Evolutionary conservation across 768 basidiomycete genomes (phyloP).

Genomic region (Rhodotorula kratochvilovae): DNA sequence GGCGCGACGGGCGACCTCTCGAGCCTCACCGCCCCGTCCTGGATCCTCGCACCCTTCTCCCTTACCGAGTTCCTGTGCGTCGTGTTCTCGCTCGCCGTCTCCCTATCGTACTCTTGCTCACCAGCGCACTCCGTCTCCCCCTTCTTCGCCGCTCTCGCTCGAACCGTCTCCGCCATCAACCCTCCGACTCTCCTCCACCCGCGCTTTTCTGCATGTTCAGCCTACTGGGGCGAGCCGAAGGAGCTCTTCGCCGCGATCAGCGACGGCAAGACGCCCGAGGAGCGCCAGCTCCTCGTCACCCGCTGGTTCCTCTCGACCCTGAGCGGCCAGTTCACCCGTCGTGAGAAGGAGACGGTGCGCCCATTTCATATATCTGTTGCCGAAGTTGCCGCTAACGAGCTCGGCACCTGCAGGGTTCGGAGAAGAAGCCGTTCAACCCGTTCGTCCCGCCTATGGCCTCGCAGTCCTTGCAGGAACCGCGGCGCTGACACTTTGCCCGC

Average conservation of each 20-base stretch:
- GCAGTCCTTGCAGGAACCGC: too few species aligned
- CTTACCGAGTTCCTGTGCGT: constrained; percentile 23
- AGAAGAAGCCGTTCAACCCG: constrained; percentile 99
- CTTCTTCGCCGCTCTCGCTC: too few species aligned
- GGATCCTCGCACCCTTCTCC: constrained; percentile 46
- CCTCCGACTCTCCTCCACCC: too few species aligned
- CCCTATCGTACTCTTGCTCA: neutral
- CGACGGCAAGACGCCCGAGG: constrained; percentile 67
- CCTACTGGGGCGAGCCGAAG: constrained; percentile 96
- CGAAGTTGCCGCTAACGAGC: too few species aligned
- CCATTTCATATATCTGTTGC: too few species aligned
- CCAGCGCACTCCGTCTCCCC: too few species aligned
- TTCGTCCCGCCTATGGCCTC: constrained; percentile 83
- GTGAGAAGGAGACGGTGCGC: constrained; percentile 32
- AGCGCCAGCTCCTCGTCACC: constrained; percentile 72
- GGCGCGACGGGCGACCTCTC: constrained; percentile 42
- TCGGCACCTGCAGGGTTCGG: constrained; percentile 60
- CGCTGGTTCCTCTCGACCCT: constrained; percentile 96
- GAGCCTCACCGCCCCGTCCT: constrained; percentile 53
- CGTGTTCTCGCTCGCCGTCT: constrained; percentile 1
- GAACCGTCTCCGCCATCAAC: too few species aligned
- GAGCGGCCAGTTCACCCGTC: constrained; percentile 64
- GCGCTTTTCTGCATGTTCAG: neutral
- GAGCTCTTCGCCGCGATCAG: constrained; percentile 74
- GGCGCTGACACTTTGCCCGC: constrained; percentile 8